These are phyloP conservation scores for Alternaria conjuncta DNA, from an alignment of 2,329 filamentous ascomycete species.

Conservation along the genomic window DNA sequence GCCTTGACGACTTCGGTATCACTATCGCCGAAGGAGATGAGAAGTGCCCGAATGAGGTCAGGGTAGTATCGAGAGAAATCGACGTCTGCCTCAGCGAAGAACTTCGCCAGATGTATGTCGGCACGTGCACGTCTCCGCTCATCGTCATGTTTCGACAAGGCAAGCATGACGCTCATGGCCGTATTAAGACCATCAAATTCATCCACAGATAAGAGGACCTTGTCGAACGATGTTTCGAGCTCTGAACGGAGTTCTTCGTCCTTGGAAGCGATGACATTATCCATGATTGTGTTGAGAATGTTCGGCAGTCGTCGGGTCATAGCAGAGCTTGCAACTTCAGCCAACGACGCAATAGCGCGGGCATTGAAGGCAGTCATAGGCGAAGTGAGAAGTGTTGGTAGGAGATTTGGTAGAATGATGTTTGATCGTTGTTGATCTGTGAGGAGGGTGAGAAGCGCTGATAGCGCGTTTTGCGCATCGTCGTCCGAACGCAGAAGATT, in stretches of 20 bases:
- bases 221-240: slow-evolving; percentile 82
- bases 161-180: slow-evolving; percentile 90
- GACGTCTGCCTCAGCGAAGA: slow-evolving; percentile 79
- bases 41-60: slow-evolving; percentile 86
- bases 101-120: slow-evolving; percentile 79
- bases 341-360: slow-evolving; percentile 87
- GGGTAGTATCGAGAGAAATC: slow-evolving; percentile 97
- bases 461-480: slow-evolving; percentile 88
- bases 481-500: slow-evolving; percentile 85
- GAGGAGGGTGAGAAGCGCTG: slow-evolving; percentile 89
- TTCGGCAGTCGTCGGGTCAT: slow-evolving; percentile 90
- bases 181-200: slow-evolving; percentile 96
- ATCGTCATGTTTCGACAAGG: slow-evolving; percentile 90
- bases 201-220: slow-evolving; percentile 89
- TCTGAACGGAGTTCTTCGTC: slow-evolving; percentile 78
- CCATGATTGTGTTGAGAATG: slow-evolving; percentile 93
- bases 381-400: slow-evolving; percentile 87
- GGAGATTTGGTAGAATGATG: slow-evolving; percentile 93
- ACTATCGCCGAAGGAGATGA: slow-evolving; percentile 89
- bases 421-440: slow-evolving; percentile 94
- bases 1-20: slow-evolving; percentile 86
- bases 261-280: slow-evolving; percentile 80
- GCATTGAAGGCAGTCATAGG: slow-evolving; percentile 96
- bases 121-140: slow-evolving; percentile 81
- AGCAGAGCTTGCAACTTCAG: slow-evolving; percentile 85